phyloP scores from a whole-genome alignment of 2,329 filamentous ascomycete genomes.

The Aspergillus eucalypticola region DNA sequence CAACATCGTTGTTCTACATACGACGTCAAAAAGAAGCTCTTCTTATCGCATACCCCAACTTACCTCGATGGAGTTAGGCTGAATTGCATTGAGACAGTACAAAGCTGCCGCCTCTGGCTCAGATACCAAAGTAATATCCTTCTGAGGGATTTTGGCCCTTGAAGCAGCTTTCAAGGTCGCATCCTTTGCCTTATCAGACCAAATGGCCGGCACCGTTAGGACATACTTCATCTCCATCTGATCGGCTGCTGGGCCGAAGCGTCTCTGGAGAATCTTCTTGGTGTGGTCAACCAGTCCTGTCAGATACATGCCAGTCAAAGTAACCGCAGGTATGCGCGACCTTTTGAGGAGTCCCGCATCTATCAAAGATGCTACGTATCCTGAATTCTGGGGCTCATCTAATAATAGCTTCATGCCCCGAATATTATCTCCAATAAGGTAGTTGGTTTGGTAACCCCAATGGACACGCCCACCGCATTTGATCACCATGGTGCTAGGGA shows the following conservation, averaged over 20 bases:
- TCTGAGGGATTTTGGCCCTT: slow-evolving; percentile 17
- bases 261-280: slow-evolving; percentile 7
- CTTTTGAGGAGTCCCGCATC: not conserved
- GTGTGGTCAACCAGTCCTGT: slow-evolving; percentile 7
- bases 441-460: slow-evolving; percentile 28
- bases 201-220: slow-evolving; percentile 35
- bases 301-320: slow-evolving; percentile 16
- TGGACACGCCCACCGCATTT: slow-evolving; percentile 13
- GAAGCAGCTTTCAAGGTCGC: slow-evolving; percentile 25
- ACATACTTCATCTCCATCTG: slow-evolving; percentile 28
- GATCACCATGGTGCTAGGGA: slow-evolving; percentile 19
- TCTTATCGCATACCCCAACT: not conserved
- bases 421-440: slow-evolving; percentile 21
- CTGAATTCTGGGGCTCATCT: slow-evolving; percentile 14
- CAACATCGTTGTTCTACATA: slow-evolving; percentile 28
- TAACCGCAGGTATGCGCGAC: not conserved
- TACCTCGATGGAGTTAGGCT: slow-evolving; percentile 29
- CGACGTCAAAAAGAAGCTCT: not conserved
- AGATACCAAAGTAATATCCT: slow-evolving; percentile 21
- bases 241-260: slow-evolving; percentile 17
- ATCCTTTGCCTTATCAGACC: slow-evolving; percentile 39
- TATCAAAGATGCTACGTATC: slow-evolving; percentile 7
- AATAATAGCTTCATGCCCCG: slow-evolving; percentile 28
- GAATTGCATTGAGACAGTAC: slow-evolving; percentile 29
- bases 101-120: slow-evolving; percentile 38